phyloP scores from a whole-genome alignment of 78 protist genomes.

The Pelomyxa schiedti region DNA sequence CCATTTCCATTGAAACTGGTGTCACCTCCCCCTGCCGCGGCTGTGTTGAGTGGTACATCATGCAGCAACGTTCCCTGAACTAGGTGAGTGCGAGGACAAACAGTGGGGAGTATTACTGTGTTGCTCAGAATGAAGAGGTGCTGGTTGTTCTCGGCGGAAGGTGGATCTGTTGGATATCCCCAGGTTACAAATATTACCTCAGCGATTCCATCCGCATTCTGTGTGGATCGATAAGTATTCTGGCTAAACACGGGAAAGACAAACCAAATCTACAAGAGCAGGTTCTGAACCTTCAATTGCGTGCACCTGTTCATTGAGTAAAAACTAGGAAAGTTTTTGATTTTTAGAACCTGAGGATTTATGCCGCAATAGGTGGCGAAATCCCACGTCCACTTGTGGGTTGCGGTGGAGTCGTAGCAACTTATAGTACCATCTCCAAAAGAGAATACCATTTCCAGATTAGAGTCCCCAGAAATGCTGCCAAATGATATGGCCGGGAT shows the following conservation, averaged over 20 bases:
- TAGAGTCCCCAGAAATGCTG: background rate
- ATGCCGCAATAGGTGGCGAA: background rate
- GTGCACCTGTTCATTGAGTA: too few relatives aligned
- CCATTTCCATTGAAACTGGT: background rate
- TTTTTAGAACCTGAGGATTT: background rate
- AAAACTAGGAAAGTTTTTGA: too few relatives aligned
- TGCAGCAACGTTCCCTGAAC: too few relatives aligned
- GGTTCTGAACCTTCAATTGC: background rate
- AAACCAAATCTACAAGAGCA: background rate
- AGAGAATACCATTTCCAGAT: background rate
- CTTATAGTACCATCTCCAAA: background rate
- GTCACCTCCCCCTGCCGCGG: background rate
- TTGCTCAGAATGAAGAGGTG: background rate
- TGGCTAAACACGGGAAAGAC: too few relatives aligned
- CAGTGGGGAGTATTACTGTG: too few relatives aligned
- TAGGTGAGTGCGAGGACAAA: too few relatives aligned
- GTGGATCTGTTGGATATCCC: background rate
- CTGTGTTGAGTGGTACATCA: background rate
- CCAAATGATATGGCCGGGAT: background rate
- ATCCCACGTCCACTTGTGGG: background rate
- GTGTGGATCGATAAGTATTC: too few relatives aligned
- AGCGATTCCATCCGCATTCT: background rate
- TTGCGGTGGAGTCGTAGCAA: background rate
- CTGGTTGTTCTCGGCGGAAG: background rate
- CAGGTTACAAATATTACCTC: background rate